Percentiles rank a stretch among this genome's conserved stretches.
phyloP scores from a whole-genome alignment of 2,329 filamentous ascomycete genomes.

The Hymenoscyphus repandus region DNA sequence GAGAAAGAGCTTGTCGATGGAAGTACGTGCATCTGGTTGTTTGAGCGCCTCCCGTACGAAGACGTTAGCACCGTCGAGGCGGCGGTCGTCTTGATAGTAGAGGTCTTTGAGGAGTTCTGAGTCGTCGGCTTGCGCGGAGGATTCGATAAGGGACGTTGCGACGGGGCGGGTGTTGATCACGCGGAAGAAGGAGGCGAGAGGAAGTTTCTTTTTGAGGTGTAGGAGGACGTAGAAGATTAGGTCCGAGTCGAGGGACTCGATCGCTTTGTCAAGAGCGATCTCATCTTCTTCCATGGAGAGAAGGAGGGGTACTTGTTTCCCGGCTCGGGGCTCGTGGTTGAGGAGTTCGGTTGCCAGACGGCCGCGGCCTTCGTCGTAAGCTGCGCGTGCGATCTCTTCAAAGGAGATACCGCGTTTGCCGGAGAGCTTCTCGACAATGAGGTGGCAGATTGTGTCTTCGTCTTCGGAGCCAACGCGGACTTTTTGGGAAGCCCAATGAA shows the following conservation, averaged over 20 bases:
- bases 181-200: conserved; percentile 86
- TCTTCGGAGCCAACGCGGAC: conserved; percentile 79
- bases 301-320: conserved; percentile 91
- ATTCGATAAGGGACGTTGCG: conserved; percentile 85
- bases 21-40: conserved; percentile 63
- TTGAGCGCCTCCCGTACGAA: conserved; percentile 78
- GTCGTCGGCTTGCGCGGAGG: conserved; percentile 72
- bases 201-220: conserved; percentile 83
- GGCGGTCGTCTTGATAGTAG: conserved; percentile 94
- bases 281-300: conserved; percentile 95
- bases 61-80: conserved; percentile 81
- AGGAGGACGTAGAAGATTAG: conserved; percentile 85
- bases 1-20: conserved; percentile 82
- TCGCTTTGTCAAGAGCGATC: conserved; percentile 90
- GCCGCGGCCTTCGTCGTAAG: conserved; percentile 86
- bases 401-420: conserved; percentile 93
- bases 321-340: conserved; percentile 88
- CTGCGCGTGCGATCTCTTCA: conserved; percentile 85
- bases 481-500: conserved; percentile 95
- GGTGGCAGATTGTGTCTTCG: conserved; percentile 79
- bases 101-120: conserved; percentile 83
- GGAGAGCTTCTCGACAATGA: conserved; percentile 80
- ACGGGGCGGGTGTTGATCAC: conserved; percentile 80
- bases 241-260: conserved; percentile 92
- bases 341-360: conserved; percentile 86